phyloP scores from a whole-genome alignment of 345 rosid species.

The Dovyalis caffra region DNA sequence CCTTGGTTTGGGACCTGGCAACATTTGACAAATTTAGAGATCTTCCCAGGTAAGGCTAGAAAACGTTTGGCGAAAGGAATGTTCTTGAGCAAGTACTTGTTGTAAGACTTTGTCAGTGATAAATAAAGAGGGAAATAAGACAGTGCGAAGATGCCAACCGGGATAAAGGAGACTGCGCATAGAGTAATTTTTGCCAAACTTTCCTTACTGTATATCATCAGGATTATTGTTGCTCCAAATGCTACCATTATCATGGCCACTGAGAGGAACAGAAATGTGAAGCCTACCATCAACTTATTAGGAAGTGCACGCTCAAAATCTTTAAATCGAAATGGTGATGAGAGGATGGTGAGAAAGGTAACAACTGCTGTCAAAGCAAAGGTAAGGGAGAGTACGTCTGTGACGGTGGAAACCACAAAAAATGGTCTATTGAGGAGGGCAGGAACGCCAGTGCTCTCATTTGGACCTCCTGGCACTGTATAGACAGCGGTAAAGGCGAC shows the following conservation, averaged over 20 bases:
- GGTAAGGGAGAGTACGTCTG: slow-evolving; percentile 53
- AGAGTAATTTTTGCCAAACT: slow-evolving; percentile 4
- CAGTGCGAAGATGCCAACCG: not conserved
- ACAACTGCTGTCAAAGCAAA: slow-evolving; percentile 50
- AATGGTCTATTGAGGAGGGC: not conserved
- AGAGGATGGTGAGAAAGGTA: slow-evolving; percentile 54
- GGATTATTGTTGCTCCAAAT: slow-evolving; percentile 6
- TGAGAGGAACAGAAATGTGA: slow-evolving; percentile 11
- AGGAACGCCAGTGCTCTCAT: slow-evolving; percentile 24
- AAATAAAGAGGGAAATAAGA: slow-evolving; percentile 1
- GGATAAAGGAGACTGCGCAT: not conserved
- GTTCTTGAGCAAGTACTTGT: not conserved
- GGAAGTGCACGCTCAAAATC: slow-evolving; percentile 9
- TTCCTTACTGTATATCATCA: slow-evolving; percentile 3
- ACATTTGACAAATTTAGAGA: not conserved
- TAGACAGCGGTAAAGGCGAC: slow-evolving; percentile 61
- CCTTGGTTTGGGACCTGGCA: not conserved
- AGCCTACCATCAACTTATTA: slow-evolving; percentile 4
- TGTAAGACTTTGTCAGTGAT: not conserved
- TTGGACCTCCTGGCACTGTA: slow-evolving; percentile 43
- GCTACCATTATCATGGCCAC: slow-evolving; percentile 10
- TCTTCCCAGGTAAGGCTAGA: not conserved
- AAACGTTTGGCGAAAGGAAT: not conserved
- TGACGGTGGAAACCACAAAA: slow-evolving; percentile 39
- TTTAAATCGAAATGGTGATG: slow-evolving; percentile 23